Evolutionary conservation across 805 yeast genomes (phyloP), one percentile per base, ranked within the genome.

Genomic region (Henningerozyma blattae): DNA sequence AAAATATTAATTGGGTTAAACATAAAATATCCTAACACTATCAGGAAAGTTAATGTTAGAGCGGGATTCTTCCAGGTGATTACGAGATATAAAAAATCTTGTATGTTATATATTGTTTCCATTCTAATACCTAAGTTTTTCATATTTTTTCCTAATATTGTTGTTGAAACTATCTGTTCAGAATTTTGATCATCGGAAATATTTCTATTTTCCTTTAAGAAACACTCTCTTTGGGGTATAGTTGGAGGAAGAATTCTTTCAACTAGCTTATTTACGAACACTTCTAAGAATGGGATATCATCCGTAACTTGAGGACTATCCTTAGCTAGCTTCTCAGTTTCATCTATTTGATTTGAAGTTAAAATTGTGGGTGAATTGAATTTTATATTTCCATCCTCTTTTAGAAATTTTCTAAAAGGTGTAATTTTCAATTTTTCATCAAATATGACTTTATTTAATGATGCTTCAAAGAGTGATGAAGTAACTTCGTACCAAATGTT

Each of bases 1-100:
- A 80, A 77, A 1, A 74, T 41, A 5, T 12, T n/a, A 12, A 13
- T 9, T 24, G 27, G n/a, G n/a, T 24, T 24, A 12, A 9, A 10
- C 5, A 12, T 8, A n/a, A 24, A 24, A 12, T 8, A 12, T 10
- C 6, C 7, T 10, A 9, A 24, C 5, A 24, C n/a, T 24, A 77
- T 59, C 34, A 84, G 55, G 15, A 62, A 51, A 1, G 79, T 62
- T 4, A 86, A 42, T 0, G 95, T 86, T 39, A 73, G 67, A 0
- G 81, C 63, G 0, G 93, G 87, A 18, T 67, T 63, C 38, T 75
- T 71, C 96, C 96, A 87, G 4, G 82, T 70, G 17, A 83, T 37
- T 1, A 81, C 49, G 32, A 72, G 70, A 5, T 76, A 62, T 1
- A 77, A 27, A 2, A 75, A 72, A 43, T 77, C 77, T 44, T 81